phyloP scores from a whole-genome alignment of 2,329 filamentous ascomycete species.

The Xylaria sp. region DNA sequence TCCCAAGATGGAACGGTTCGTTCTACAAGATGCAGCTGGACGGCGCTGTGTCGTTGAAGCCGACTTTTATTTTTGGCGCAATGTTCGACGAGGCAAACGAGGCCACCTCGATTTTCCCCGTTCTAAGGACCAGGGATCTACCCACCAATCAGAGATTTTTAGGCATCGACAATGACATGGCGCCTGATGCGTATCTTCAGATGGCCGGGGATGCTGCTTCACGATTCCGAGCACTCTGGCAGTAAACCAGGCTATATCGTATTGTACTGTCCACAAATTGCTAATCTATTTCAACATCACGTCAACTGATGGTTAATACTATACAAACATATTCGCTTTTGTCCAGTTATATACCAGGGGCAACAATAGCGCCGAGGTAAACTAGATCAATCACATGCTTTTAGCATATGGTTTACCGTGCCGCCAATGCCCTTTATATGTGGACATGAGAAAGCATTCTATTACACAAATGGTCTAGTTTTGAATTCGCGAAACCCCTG shows the following conservation, averaged over 20 bases:
- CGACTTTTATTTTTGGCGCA: slow-evolving; percentile 36
- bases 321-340: neutral
- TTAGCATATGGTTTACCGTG: neutral
- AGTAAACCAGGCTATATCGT: slow-evolving; percentile 5
- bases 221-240: slow-evolving; percentile 23
- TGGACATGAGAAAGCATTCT: neutral
- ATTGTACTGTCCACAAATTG: neutral
- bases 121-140: slow-evolving; percentile 30
- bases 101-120: slow-evolving; percentile 34
- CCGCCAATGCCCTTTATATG: neutral
- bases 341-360: neutral
- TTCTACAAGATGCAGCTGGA: slow-evolving; percentile 37
- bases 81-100: slow-evolving; percentile 40
- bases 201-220: slow-evolving; percentile 31
- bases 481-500: slow-evolving; percentile 8
- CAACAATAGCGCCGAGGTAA: neutral
- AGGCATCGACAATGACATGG: slow-evolving; percentile 36
- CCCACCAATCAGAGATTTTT: slow-evolving; percentile 35
- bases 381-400: neutral
- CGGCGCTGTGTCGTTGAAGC: slow-evolving; percentile 34
- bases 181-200: slow-evolving; percentile 30
- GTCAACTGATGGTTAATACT: no score
- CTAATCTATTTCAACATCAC: no score
- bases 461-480: slow-evolving; percentile 2
- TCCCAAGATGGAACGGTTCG: slow-evolving; percentile 35